A percentile compares a stretch with the other conserved stretches of the same genome.
phyloP scores from a whole-genome alignment of 192 early-diverging fungal species.

The Thamnidium elegans region DNA sequence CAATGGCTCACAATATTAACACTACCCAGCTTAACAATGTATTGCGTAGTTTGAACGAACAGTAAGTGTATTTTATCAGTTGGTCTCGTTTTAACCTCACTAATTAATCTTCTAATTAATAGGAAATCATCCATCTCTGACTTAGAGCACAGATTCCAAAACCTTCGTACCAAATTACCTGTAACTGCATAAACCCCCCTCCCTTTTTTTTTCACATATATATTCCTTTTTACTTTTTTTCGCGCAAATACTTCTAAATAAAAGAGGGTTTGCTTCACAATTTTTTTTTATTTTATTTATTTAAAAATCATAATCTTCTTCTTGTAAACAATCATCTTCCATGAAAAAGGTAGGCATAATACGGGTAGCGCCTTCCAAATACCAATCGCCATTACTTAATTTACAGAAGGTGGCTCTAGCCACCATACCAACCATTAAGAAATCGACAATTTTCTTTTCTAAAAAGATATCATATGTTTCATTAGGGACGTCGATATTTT shows the following conservation, averaged over 20 bases:
- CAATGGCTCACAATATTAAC: background rate
- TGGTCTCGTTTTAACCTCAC: too few species aligned
- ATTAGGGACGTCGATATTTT: background rate
- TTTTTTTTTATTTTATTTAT: background rate
- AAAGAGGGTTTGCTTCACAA: too few species aligned
- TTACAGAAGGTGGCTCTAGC: slow-evolving; percentile 17
- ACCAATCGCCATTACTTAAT: slow-evolving; percentile 28
- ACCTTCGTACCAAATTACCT: too few species aligned
- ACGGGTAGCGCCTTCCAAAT: slow-evolving; percentile 14
- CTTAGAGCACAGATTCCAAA: too few species aligned
- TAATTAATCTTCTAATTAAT: too few species aligned
- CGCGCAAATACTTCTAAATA: too few species aligned
- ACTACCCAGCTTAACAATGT: slow-evolving; percentile 13
- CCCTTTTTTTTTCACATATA: too few species aligned
- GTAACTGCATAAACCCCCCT: too few species aligned
- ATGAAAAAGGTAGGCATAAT: slow-evolving; percentile 34
- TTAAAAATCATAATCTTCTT: slow-evolving; percentile 22
- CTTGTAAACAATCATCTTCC: slow-evolving; percentile 27
- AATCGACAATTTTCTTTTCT: slow-evolving; percentile 25
- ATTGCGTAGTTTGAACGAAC: slow-evolving; percentile 13
- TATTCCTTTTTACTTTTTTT: too few species aligned
- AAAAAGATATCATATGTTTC: slow-evolving; percentile 16
- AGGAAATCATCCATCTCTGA: background rate
- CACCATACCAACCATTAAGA: slow-evolving; percentile 26
- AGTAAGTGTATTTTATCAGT: slow-evolving; percentile 11